Evolutionary conservation across 805 yeast genomes (phyloP).

Genomic region (Kazachstania africana): DNA sequence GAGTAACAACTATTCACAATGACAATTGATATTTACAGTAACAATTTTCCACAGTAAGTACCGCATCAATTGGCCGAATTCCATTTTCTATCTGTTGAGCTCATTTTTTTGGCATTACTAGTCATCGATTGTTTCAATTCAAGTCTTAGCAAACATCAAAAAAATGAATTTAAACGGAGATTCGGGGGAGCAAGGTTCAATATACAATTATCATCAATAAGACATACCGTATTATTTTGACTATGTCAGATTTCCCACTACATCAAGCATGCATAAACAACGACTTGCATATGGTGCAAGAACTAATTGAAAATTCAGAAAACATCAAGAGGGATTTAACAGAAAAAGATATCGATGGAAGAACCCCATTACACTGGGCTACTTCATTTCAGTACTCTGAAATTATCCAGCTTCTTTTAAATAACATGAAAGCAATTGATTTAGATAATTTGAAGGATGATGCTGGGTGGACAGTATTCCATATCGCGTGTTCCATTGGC

Average conservation of each 20-base stretch:
- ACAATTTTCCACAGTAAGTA: too few species aligned
- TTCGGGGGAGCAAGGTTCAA: too few species aligned
- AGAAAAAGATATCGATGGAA: constrained; percentile 53
- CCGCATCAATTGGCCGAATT: too few species aligned
- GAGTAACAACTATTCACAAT: too few species aligned
- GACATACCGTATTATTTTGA: neutral
- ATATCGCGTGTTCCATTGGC: constrained; percentile 72
- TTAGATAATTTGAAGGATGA: constrained; percentile 59
- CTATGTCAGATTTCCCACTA: constrained; percentile 20
- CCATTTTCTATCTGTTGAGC: too few species aligned
- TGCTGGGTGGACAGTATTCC: constrained; percentile 83
- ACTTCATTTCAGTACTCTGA: constrained; percentile 47
- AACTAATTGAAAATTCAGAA: constrained; percentile 40
- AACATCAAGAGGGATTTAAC: constrained; percentile 27
- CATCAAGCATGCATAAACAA: constrained; percentile 62
- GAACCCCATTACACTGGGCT: constrained; percentile 88
- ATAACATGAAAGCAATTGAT: constrained; percentile 32
- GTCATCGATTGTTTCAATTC: too few species aligned
- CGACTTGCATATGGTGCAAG: constrained; percentile 38
- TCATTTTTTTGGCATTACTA: too few species aligned
- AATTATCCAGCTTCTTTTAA: constrained; percentile 34
- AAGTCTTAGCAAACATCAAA: too few species aligned
- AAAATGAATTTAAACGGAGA: too few species aligned
- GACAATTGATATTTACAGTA: too few species aligned
- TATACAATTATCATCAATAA: too few species aligned